A percentile compares a stretch with the other conserved stretches of the same genome.
These are phyloP conservation scores for Pulveroboletus frians DNA, from an alignment of 768 basidiomycete species.

Conservation along the genomic window DNA sequence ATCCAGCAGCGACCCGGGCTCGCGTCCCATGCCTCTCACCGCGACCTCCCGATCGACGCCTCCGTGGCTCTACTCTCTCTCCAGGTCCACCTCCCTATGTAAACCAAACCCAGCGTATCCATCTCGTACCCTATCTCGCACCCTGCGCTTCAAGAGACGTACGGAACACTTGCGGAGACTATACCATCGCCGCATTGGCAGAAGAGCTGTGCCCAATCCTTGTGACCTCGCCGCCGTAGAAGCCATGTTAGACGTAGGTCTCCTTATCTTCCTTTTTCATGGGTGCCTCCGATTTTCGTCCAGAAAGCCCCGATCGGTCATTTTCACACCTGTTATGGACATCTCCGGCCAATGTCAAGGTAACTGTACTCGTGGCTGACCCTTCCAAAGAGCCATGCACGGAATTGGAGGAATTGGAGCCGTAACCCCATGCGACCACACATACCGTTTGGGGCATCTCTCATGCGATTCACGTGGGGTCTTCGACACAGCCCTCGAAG, in stretches of 20 bases:
- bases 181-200: constrained; percentile 10
- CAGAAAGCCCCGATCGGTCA: constrained; percentile 26
- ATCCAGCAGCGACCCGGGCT: too few relatives aligned
- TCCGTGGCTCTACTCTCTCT: too few relatives aligned
- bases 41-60: too few relatives aligned
- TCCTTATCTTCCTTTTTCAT: neutral
- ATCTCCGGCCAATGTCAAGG: constrained; percentile 6
- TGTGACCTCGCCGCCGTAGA: constrained; percentile 9
- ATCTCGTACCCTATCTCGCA: too few relatives aligned
- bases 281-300: neutral
- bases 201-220: constrained; percentile 6
- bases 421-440: constrained; percentile 2
- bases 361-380: constrained; percentile 13
- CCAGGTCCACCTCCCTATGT: too few relatives aligned
- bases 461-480: constrained; percentile 14
- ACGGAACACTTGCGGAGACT: too few relatives aligned
- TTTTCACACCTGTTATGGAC: constrained; percentile 6
- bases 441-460: constrained; percentile 7
- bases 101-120: too few relatives aligned
- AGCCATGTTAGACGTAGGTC: constrained; percentile 12
- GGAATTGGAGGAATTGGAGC: constrained; percentile 1
- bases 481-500: constrained; percentile 10
- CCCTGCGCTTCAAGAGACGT: too few relatives aligned
- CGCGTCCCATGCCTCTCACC: too few relatives aligned
- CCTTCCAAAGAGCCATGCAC: constrained; percentile 1